These are phyloP conservation scores for Leccinum barrowsii DNA, from an alignment of 768 basidiomycete species.

Conservation along the genomic window DNA sequence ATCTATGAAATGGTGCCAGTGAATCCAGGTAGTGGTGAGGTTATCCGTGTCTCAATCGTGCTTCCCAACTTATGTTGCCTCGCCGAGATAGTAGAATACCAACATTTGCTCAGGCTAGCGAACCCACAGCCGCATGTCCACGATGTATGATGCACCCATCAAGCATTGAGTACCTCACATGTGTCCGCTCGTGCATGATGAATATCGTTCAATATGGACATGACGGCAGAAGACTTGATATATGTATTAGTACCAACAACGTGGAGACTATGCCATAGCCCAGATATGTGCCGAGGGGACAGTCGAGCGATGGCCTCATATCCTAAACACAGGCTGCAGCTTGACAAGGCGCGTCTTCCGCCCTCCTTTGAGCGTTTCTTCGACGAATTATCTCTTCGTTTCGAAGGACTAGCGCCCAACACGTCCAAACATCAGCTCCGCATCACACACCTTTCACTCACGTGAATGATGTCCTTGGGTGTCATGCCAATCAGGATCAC, in stretches of 20 bases:
- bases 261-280: neutral
- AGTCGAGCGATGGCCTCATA: neutral
- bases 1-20: neutral
- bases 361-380: conserved; percentile 49
- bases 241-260: conserved; percentile 15
- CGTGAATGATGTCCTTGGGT: conserved; percentile 61
- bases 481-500: conserved; percentile 1
- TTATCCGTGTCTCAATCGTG: neutral
- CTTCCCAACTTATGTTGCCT: neutral
- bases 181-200: conserved; percentile 9
- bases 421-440: conserved; percentile 35
- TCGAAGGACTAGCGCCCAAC: conserved; percentile 62
- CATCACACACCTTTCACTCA: conserved; percentile 37
- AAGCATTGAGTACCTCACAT: conserved; percentile 13
- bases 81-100: neutral
- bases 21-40: conserved; percentile 13
- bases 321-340: neutral
- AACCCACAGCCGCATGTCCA: neutral
- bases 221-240: conserved; percentile 2
- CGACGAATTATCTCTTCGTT: conserved; percentile 60
- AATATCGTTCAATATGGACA: conserved; percentile 7
- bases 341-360: conserved; percentile 41
- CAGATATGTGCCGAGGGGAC: conserved; percentile 1
- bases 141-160: neutral
- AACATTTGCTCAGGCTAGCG: too few relatives aligned